These are phyloP conservation scores for Fraxinus dipetala DNA, from an alignment of 305 asterid species.

Conservation along the genomic window DNA sequence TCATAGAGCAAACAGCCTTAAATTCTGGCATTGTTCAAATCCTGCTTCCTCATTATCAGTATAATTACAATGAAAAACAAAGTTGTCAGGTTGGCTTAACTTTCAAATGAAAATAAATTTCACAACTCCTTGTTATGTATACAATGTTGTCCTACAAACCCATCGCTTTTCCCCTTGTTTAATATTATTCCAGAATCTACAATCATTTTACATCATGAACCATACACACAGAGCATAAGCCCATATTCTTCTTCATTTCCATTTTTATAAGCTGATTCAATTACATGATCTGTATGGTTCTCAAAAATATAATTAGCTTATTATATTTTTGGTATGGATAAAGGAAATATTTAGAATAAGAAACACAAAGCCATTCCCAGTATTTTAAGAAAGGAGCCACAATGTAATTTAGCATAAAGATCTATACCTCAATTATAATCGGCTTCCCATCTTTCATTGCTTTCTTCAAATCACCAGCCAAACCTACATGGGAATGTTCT, in stretches of 20 bases:
- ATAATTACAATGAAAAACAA: not conserved
- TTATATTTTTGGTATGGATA: not conserved
- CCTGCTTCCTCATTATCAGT: not conserved
- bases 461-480: conserved; percentile 97
- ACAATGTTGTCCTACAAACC: not conserved
- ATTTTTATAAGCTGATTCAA: not conserved
- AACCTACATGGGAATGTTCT: conserved; percentile 46
- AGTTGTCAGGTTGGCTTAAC: not conserved
- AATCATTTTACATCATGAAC: not conserved
- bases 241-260: not conserved
- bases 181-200: not conserved
- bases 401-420: conserved; percentile 17
- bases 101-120: not conserved
- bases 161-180: not conserved
- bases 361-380: not conserved
- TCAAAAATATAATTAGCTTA: conserved; percentile 3
- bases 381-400: conserved; percentile 10
- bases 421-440: conserved; percentile 80
- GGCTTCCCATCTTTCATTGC: conserved; percentile 99
- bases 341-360: conserved; percentile 5
- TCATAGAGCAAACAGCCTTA: not conserved
- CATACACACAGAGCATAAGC: not conserved
- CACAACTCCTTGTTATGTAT: not conserved
- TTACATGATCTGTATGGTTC: not conserved
- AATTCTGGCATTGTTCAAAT: not conserved